Evolutionary conservation across 495 filamentous ascomycete species (phyloP).

Genomic region (Talaromyces thailandensis): DNA sequence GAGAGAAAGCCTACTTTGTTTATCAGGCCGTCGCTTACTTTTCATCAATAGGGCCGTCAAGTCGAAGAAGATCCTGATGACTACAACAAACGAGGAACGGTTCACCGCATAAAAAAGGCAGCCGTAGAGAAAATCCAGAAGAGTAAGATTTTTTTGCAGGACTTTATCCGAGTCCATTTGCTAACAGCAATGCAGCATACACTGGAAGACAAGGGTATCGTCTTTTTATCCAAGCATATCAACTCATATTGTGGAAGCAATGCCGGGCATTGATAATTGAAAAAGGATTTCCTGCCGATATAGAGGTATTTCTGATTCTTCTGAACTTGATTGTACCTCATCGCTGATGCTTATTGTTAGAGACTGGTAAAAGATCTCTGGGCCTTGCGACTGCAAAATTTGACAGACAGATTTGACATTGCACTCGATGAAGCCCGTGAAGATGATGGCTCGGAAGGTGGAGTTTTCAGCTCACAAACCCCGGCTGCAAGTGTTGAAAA

Average conservation of each 20-base stretch:
- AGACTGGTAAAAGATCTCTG: slow-evolving; percentile 58
- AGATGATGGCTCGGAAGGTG: slow-evolving; percentile 13
- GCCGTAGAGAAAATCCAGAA: slow-evolving; percentile 40
- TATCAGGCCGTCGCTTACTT: too few relatives aligned
- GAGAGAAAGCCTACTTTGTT: too few relatives aligned
- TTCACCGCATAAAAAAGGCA: slow-evolving; percentile 43
- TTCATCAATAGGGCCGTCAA: slow-evolving; percentile 28
- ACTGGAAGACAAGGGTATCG: slow-evolving; percentile 56
- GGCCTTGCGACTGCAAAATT: slow-evolving; percentile 50
- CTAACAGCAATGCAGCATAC: slow-evolving; percentile 27
- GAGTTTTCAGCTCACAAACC: slow-evolving; percentile 44
- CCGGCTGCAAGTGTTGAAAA: slow-evolving; percentile 16
- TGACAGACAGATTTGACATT: slow-evolving; percentile 29
- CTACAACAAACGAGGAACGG: slow-evolving; percentile 57
- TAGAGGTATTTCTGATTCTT: slow-evolving; percentile 41
- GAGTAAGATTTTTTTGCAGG: slow-evolving; percentile 23
- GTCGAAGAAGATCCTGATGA: slow-evolving; percentile 69
- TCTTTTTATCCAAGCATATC: slow-evolving; percentile 75
- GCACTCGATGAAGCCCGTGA: slow-evolving; percentile 24
- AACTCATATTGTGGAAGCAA: slow-evolving; percentile 78
- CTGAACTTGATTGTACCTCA: not conserved
- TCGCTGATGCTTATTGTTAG: slow-evolving; percentile 17
- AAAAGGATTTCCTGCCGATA: slow-evolving; percentile 51
- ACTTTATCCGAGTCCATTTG: not conserved
- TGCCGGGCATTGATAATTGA: slow-evolving; percentile 50